These are phyloP conservation scores for Alternaria alternata DNA, from an alignment of 2,329 filamentous ascomycete genomes.

Conservation along the genomic window DNA sequence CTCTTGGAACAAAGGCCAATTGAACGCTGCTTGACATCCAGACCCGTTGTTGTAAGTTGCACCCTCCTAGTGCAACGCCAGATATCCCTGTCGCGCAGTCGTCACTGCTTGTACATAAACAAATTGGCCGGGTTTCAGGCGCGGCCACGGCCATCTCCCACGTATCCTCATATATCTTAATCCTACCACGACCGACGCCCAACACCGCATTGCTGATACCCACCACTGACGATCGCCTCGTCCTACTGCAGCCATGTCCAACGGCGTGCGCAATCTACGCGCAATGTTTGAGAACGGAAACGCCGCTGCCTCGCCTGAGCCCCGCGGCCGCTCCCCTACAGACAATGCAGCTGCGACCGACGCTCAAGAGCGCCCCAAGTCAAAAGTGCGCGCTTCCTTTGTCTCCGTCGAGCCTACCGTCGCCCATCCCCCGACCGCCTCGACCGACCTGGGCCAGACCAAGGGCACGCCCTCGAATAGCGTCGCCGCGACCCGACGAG, in stretches of 20 bases:
- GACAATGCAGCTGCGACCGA: slow-evolving; percentile 41
- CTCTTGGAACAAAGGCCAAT: background rate
- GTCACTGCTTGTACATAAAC: slow-evolving; percentile 34
- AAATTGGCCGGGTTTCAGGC: slow-evolving; percentile 34
- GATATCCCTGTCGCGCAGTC: slow-evolving; percentile 27
- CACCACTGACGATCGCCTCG: slow-evolving; percentile 37
- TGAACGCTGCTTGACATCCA: slow-evolving; percentile 2
- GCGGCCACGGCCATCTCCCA: slow-evolving; percentile 37
- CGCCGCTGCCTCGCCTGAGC: slow-evolving; percentile 50
- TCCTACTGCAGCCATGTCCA: slow-evolving; percentile 56
- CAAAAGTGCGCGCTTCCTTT: slow-evolving; percentile 59
- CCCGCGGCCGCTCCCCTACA: slow-evolving; percentile 56
- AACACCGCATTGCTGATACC: slow-evolving; percentile 24
- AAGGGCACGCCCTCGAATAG: slow-evolving; percentile 42
- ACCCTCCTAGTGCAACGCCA: slow-evolving; percentile 13
- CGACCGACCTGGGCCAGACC: slow-evolving; percentile 34
- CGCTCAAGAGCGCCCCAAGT: slow-evolving; percentile 47
- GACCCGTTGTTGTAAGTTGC: slow-evolving; percentile 32
- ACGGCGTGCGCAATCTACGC: slow-evolving; percentile 58
- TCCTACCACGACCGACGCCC: slow-evolving; percentile 16
- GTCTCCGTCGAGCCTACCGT: slow-evolving; percentile 52
- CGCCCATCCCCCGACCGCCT: slow-evolving; percentile 40
- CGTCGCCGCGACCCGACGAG: slow-evolving; percentile 44
- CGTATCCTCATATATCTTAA: slow-evolving; percentile 22
- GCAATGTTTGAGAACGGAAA: slow-evolving; percentile 58